These are phyloP conservation scores for Saturnispora zaruensis DNA, from an alignment of 805 yeast genomes.

Conservation along the genomic window DNA sequence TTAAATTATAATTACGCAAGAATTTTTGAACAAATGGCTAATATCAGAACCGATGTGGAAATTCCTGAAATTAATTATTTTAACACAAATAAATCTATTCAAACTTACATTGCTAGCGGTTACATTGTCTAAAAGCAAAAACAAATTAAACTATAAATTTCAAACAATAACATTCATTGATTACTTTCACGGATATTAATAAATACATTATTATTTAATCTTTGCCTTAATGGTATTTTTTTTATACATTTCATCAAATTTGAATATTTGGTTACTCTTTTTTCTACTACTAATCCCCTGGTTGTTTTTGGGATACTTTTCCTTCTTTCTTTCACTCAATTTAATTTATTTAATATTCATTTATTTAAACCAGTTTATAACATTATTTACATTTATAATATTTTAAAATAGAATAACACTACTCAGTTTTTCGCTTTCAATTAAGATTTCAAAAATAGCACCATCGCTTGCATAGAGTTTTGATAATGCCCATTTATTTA, in stretches of 20 bases:
- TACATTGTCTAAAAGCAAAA: conserved; percentile 11
- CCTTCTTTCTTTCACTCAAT: neutral
- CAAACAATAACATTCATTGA: neutral
- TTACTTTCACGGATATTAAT: neutral
- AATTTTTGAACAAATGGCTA: conserved; percentile 31
- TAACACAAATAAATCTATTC: conserved; percentile 26
- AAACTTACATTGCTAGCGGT: conserved; percentile 24
- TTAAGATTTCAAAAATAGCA: conserved; percentile 27
- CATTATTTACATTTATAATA: neutral
- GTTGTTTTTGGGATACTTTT: neutral
- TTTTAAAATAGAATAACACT: conserved; percentile 22
- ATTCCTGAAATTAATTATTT: conserved; percentile 34
- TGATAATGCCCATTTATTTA: conserved; percentile 29
- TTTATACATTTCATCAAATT: neutral
- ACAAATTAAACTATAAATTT: neutral
- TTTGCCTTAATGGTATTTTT: neutral
- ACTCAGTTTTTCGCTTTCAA: conserved; percentile 23
- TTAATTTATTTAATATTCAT: neutral
- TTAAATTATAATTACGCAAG: conserved; percentile 34
- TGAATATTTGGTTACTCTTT: neutral
- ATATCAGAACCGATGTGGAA: conserved; percentile 31
- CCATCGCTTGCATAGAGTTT: conserved; percentile 22
- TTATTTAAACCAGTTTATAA: neutral
- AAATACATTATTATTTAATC: neutral
- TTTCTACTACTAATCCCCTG: neutral